These are phyloP conservation scores for Letharia lupina DNA, from an alignment of 495 filamentous ascomycete genomes.

Conservation along the genomic window DNA sequence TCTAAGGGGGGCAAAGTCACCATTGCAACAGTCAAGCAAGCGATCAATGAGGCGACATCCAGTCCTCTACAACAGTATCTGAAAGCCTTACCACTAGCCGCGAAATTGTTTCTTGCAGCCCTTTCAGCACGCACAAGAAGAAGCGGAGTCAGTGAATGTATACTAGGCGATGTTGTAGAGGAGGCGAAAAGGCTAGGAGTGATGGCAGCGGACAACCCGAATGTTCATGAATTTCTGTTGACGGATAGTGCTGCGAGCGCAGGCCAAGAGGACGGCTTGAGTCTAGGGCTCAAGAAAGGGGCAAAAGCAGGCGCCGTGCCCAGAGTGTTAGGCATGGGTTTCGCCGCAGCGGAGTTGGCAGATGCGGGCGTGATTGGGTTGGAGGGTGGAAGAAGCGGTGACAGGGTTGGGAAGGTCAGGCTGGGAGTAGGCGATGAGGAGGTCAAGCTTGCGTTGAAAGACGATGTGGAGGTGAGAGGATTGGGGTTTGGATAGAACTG, in stretches of 20 bases:
- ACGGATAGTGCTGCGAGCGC: background rate
- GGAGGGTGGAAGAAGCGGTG: slow-evolving; percentile 64
- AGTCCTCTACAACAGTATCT: slow-evolving; percentile 86
- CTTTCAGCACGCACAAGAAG: slow-evolving; percentile 68
- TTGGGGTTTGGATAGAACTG: slow-evolving; percentile 46
- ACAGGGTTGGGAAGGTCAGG: slow-evolving; percentile 77
- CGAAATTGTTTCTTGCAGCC: slow-evolving; percentile 78
- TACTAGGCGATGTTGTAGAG: slow-evolving; percentile 83
- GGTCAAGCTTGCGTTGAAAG: slow-evolving; percentile 73
- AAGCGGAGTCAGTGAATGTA: slow-evolving; percentile 77
- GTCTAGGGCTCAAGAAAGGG: slow-evolving; percentile 3
- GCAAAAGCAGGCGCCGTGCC: slow-evolving; percentile 34
- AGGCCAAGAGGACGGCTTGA: background rate
- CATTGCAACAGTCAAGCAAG: slow-evolving; percentile 84
- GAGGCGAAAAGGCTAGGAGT: slow-evolving; percentile 69
- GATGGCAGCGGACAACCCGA: slow-evolving; percentile 45
- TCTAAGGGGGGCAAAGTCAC: slow-evolving; percentile 55
- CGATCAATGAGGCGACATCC: slow-evolving; percentile 89
- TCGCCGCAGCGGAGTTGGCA: slow-evolving; percentile 69
- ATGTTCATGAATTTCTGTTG: slow-evolving; percentile 20
- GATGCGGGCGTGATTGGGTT: slow-evolving; percentile 81
- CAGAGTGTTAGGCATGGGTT: slow-evolving; percentile 57
- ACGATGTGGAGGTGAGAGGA: slow-evolving; percentile 77
- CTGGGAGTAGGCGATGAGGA: slow-evolving; percentile 85
- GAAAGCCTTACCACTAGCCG: slow-evolving; percentile 65